phyloP scores from a whole-genome alignment of 202 grass and related monocot species.

The Schoenoplectus triqueter region DNA sequence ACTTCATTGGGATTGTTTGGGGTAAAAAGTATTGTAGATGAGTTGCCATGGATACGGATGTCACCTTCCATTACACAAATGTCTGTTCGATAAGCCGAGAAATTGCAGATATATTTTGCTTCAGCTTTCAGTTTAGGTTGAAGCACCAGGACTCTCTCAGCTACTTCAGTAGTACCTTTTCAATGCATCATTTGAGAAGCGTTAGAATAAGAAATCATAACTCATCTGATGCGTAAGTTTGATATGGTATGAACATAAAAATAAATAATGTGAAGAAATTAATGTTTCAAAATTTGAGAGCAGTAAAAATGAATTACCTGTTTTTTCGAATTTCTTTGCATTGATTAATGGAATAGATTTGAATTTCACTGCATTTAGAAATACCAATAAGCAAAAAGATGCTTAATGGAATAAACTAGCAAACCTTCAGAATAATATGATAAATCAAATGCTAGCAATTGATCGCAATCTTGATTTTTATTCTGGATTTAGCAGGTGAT shows the following conservation, averaged over 20 bases:
- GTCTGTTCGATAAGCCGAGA: constrained; percentile 54
- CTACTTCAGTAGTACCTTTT: constrained; percentile 9
- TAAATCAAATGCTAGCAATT: not conserved
- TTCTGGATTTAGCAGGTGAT: not conserved
- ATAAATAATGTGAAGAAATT: not conserved
- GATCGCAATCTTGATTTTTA: not conserved
- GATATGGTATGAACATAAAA: not conserved
- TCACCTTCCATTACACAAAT: constrained; percentile 61
- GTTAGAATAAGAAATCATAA: not conserved
- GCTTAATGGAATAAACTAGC: not conserved
- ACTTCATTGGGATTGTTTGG: constrained; percentile 32
- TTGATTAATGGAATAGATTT: not conserved
- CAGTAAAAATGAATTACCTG: constrained; percentile 5
- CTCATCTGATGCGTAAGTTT: not conserved
- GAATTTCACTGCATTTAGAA: not conserved
- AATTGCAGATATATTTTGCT: constrained; percentile 49
- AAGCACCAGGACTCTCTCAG: not conserved
- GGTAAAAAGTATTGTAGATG: constrained; percentile 54
- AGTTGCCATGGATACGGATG: constrained; percentile 70
- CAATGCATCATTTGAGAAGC: not conserved
- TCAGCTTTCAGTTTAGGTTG: not conserved
- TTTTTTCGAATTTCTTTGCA: not conserved
- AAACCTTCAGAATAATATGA: not conserved
- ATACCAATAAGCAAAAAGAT: not conserved
- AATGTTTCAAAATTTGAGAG: not conserved